These are phyloP conservation scores for Cyclotella cryptica DNA, from an alignment of 108 stramenopile genomes.

Conservation along the genomic window DNA sequence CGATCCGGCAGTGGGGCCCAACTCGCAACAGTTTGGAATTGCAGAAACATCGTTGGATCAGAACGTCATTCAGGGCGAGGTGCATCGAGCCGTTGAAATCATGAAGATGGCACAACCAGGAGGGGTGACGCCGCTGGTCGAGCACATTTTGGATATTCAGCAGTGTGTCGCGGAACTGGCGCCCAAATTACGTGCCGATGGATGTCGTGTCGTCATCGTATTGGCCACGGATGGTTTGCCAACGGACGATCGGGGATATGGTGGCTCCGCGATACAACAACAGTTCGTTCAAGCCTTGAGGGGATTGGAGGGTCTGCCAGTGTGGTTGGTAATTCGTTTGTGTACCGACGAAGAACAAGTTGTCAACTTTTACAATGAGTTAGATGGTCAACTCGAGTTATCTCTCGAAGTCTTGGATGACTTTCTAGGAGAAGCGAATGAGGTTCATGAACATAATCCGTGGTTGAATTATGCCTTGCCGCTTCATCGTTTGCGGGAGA, in stretches of 20 bases:
- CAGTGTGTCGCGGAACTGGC: slow-evolving; percentile 60
- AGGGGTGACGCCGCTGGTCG: slow-evolving; percentile 81
- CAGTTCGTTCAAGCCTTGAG: slow-evolving; percentile 64
- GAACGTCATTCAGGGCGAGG: slow-evolving; percentile 50
- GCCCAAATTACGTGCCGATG: slow-evolving; percentile 56
- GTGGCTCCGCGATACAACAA: slow-evolving; percentile 16
- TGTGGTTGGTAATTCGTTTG: slow-evolving; percentile 89
- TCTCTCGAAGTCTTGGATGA: slow-evolving; percentile 91
- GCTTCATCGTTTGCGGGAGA: slow-evolving; percentile 87
- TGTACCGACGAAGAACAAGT: slow-evolving; percentile 84
- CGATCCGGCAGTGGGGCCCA: slow-evolving; percentile 58
- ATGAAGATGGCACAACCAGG: slow-evolving; percentile 64
- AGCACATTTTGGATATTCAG: slow-evolving; percentile 77
- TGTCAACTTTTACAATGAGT: slow-evolving; percentile 82
- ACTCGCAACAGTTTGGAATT: slow-evolving; percentile 58
- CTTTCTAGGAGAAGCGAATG: slow-evolving; percentile 79
- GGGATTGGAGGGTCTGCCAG: slow-evolving; percentile 75
- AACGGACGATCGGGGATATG: slow-evolving; percentile 66
- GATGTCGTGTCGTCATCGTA: slow-evolving; percentile 80
- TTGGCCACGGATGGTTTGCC: slow-evolving; percentile 90
- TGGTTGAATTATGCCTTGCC: slow-evolving; percentile 92
- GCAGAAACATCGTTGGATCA: slow-evolving; percentile 41
- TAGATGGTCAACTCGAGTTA: slow-evolving; percentile 84
- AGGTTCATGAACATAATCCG: slow-evolving; percentile 81
- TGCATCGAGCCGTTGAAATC: slow-evolving; percentile 54